phyloP scores from a whole-genome alignment of 2,329 filamentous ascomycete species.

The Ophiostoma angusticollis region DNA sequence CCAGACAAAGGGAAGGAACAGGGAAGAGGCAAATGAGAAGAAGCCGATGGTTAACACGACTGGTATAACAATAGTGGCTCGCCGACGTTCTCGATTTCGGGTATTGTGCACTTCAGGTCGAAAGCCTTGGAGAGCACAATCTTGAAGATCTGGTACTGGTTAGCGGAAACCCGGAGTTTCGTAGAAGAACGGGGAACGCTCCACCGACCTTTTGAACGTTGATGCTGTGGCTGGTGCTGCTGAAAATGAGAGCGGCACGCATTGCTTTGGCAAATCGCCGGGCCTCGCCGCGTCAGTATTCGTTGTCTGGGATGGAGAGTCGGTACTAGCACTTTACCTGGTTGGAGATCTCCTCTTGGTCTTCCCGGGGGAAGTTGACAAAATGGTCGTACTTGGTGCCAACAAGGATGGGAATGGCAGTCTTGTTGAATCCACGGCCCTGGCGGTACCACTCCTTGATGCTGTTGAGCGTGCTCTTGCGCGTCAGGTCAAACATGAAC shows the following conservation, averaged over 20 bases:
- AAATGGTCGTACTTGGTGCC: slow-evolving; percentile 99
- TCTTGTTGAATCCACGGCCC: slow-evolving; percentile 97
- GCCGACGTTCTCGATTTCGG: slow-evolving; percentile 95
- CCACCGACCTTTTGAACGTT: slow-evolving; percentile 82
- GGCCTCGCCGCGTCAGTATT: slow-evolving; percentile 41
- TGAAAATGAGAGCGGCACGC: slow-evolving; percentile 95
- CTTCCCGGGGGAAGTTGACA: slow-evolving; percentile 93
- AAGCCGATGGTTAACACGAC: slow-evolving; percentile 29
- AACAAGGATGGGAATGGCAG: slow-evolving; percentile 93
- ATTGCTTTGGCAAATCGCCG: slow-evolving; percentile 95
- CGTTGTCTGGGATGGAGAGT: not conserved
- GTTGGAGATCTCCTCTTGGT: slow-evolving; percentile 96
- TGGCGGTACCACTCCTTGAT: slow-evolving; percentile 99
- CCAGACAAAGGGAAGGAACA: not conserved
- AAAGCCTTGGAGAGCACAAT: slow-evolving; percentile 98
- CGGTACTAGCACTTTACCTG: slow-evolving; percentile 56
- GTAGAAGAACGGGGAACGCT: not conserved
- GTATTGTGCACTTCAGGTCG: slow-evolving; percentile 96
- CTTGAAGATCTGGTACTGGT: slow-evolving; percentile 74
- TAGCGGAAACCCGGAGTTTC: not conserved
- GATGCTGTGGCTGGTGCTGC: slow-evolving; percentile 97
- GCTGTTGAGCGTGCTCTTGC: slow-evolving; percentile 96
- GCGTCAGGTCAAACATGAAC: slow-evolving; percentile 98
- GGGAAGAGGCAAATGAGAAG: slow-evolving; percentile 1
- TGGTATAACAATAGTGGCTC: slow-evolving; percentile 91